Evolutionary conservation across 495 filamentous ascomycete species (phyloP).

Genomic region (Gamarada debralockiae): DNA sequence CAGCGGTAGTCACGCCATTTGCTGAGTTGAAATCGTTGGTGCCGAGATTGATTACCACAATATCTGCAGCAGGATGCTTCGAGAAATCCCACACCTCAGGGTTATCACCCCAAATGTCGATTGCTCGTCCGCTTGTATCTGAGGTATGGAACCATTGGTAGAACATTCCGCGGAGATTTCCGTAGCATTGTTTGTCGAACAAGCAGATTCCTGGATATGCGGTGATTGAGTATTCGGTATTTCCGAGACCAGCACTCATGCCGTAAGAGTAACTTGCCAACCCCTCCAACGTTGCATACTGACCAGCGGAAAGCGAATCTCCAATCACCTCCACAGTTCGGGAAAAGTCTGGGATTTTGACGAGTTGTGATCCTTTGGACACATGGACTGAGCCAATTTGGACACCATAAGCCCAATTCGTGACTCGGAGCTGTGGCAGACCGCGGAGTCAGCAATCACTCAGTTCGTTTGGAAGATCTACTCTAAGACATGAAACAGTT

Average conservation of each 20-base stretch:
- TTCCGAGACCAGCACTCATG: slow-evolving; percentile 55
- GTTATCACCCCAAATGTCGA: slow-evolving; percentile 44
- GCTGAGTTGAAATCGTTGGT: slow-evolving; percentile 60
- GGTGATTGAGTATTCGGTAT: slow-evolving; percentile 60
- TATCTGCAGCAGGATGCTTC: slow-evolving; percentile 55
- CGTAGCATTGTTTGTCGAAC: slow-evolving; percentile 55
- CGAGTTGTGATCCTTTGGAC: slow-evolving; percentile 39
- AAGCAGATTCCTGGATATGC: slow-evolving; percentile 61
- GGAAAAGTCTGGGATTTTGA: slow-evolving; percentile 45
- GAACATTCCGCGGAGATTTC: slow-evolving; percentile 47
- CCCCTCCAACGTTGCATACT: slow-evolving; percentile 63
- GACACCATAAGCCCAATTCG: slow-evolving; percentile 65
- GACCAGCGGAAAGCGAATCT: slow-evolving; percentile 52
- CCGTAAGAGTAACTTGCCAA: slow-evolving; percentile 43
- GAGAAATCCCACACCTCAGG: slow-evolving; percentile 59
- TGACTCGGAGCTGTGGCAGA: slow-evolving; percentile 49
- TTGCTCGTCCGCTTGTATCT: slow-evolving; percentile 51
- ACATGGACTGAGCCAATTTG: slow-evolving; percentile 56
- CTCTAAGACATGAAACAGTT: too few species aligned
- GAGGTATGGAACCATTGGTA: slow-evolving; percentile 67
- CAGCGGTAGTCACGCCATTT: slow-evolving; percentile 51
- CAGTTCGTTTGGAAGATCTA: too few species aligned
- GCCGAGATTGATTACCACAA: slow-evolving; percentile 65
- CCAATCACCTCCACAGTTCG: slow-evolving; percentile 65
- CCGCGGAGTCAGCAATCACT: too few species aligned